Evolutionary conservation across 805 yeast species (phyloP).

Genomic region (Myxozyma lipomycoides): DNA sequence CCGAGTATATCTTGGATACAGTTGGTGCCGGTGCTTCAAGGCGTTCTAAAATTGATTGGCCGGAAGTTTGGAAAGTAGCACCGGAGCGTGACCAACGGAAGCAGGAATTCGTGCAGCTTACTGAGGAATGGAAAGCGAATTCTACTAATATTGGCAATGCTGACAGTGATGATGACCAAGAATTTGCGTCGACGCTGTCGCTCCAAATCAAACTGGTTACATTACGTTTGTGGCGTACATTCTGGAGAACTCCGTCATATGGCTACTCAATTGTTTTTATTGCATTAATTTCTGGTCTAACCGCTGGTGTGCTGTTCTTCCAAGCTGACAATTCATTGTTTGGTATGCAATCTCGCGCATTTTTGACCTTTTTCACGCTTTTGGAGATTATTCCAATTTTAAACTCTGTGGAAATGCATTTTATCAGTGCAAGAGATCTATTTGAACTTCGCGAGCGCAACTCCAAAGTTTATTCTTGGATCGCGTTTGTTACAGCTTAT

Average conservation of each 20-base stretch:
- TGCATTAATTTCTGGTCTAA: slow-evolving; percentile 35
- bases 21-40: slow-evolving; percentile 41
- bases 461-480: slow-evolving; percentile 66
- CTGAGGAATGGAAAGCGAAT: slow-evolving; percentile 46
- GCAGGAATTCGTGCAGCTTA: slow-evolving; percentile 54
- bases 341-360: slow-evolving; percentile 55
- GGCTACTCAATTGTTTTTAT: slow-evolving; percentile 8
- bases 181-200: slow-evolving; percentile 28
- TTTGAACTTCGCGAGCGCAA: slow-evolving; percentile 73
- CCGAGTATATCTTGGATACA: slow-evolving; percentile 84
- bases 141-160: slow-evolving; percentile 40
- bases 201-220: slow-evolving; percentile 48
- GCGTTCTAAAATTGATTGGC: slow-evolving; percentile 34
- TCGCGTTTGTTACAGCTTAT: slow-evolving; percentile 5
- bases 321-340: slow-evolving; percentile 62
- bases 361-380: slow-evolving; percentile 39
- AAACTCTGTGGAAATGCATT: slow-evolving; percentile 39
- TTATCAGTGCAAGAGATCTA: slow-evolving; percentile 55
- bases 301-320: slow-evolving; percentile 44
- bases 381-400: slow-evolving; percentile 6
- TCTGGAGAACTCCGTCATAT: slow-evolving; percentile 56
- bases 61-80: slow-evolving; percentile 77
- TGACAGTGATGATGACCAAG: slow-evolving; percentile 39
- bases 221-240: slow-evolving; percentile 53
- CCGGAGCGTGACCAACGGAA: slow-evolving; percentile 61